Conservation (phyloP, 1,139 yeast genomes). For the Diutina sp. region DNA sequence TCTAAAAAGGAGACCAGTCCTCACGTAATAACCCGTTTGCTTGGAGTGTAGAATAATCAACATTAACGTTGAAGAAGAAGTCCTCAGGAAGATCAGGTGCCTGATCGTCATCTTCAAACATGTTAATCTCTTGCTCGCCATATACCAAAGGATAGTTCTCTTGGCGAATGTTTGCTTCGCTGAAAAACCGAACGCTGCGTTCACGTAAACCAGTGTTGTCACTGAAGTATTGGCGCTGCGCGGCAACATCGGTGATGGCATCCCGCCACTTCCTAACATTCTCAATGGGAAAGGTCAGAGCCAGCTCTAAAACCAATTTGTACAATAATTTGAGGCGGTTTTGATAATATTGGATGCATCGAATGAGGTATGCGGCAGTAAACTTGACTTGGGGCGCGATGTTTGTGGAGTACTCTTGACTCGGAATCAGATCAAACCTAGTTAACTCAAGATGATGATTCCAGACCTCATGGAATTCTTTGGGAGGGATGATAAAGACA, state of each 20-base stretch:
- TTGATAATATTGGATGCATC: conserved; percentile 20
- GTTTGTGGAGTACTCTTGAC: conserved; percentile 9
- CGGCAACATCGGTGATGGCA: conserved; percentile 14
- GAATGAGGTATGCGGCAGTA: conserved; percentile 19
- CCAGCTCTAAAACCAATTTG: conserved; percentile 16
- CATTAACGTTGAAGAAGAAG: not conserved
- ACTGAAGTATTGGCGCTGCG: conserved; percentile 15
- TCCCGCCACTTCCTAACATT: conserved; percentile 20
- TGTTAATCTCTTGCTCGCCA: not conserved
- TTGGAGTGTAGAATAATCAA: not conserved
- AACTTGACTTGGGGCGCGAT: conserved; percentile 12
- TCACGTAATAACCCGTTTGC: not conserved
- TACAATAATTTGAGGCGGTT: conserved; percentile 14
- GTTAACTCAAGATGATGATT: conserved; percentile 5
- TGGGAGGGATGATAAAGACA: conserved; percentile 17
- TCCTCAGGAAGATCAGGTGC: not conserved
- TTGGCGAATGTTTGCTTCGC: conserved; percentile 13
- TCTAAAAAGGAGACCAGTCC: not conserved
- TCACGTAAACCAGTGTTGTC: conserved; percentile 16
- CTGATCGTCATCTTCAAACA: not conserved
- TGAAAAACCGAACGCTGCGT: conserved; percentile 15
- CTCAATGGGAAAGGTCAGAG: conserved; percentile 17
- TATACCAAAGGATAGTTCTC: conserved; percentile 16
- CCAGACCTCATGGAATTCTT: conserved; percentile 11
- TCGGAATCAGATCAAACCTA: conserved; percentile 2